A percentile compares a stretch with the other conserved stretches of the same genome.
Conservation (phyloP, 83 land plant genomes). For the Picea mariana region DNA sequence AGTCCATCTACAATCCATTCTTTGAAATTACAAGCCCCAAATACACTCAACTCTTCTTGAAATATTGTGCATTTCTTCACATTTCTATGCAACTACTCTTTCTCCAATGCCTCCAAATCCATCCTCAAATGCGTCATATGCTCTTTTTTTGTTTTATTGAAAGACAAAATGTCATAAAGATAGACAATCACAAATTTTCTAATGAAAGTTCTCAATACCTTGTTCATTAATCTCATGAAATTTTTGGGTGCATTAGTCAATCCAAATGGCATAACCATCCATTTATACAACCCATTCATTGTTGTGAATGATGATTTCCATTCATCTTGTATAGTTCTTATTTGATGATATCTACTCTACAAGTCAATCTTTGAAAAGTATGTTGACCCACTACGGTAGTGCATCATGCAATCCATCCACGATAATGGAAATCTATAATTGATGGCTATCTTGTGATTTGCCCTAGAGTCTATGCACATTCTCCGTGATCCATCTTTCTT, state of each 20-base stretch:
- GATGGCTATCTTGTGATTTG: no score
- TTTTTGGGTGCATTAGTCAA: background rate
- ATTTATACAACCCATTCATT: background rate
- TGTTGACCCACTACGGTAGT: no score
- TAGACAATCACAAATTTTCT: background rate
- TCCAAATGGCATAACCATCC: background rate
- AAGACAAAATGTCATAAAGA: background rate
- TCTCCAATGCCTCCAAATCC: background rate
- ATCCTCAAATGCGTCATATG: background rate
- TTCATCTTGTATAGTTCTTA: background rate
- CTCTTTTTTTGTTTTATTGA: background rate
- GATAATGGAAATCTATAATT: no score
- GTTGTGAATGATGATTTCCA: background rate
- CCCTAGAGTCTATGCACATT: no score
- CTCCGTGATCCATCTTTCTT: no score
- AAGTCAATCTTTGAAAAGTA: no score
- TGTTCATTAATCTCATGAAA: conserved; percentile 1
- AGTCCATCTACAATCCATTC: no score
- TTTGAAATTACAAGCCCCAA: background rate
- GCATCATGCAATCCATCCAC: no score
- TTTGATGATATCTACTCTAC: no score
- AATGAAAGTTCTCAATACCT: background rate
- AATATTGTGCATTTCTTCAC: background rate
- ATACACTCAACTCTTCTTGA: background rate
- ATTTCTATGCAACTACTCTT: background rate